Base-by-base conservation (phyloP, 2,329 filamentous ascomycete genomes). In the Tolypocladium tropicale region DNA sequence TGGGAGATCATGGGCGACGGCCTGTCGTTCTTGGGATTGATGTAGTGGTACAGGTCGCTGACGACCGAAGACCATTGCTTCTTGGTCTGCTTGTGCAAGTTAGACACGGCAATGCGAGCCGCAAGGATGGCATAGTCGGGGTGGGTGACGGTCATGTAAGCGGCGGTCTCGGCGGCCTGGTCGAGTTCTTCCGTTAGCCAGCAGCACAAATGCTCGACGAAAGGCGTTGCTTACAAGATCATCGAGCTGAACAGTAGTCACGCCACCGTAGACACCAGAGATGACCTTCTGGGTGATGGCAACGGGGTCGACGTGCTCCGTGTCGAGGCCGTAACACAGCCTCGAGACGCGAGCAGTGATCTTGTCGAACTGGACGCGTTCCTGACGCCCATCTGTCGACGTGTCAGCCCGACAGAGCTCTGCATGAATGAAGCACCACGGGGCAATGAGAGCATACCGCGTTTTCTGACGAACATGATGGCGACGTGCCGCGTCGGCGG, bases 21-120 rank as follows among this genome's bases (percentile, higher is more conserved):
- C 64, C 80, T 86, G 60, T 79, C 77, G 74, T 96, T 99, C 78
- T 90, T 95, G 60, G 93, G 91, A 78, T 99, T 99, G 74, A 95
- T 79, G 74, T 96, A 99, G 78, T 94, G 82, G 77, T 93, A 96
- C 46, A 99, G 84, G 68, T 99, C 94, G 66, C 84, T 86, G 65
- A 99, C 83, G 58, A 99, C 94, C 53, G 90, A 80, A n/a, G 94
- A 97, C 79, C 95, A 99, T 72, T 97, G 93, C 82, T 99, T 99
- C 84, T 97, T 97, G 62, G 94, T 99, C 82, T 99, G 94, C 79
- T 99, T 99, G 86, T 99, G 94, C 58, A 99, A 88, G 78, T 99
- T 99, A 69, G 94, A 99, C 55, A 99, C 94, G 65, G 94, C 94
- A 70, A 99, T 97, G 76, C 94, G 92, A 63, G 94, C 94, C 62